Conservation (phyloP, 495 filamentous ascomycete genomes). For the Aspergillus indologenus region DNA sequence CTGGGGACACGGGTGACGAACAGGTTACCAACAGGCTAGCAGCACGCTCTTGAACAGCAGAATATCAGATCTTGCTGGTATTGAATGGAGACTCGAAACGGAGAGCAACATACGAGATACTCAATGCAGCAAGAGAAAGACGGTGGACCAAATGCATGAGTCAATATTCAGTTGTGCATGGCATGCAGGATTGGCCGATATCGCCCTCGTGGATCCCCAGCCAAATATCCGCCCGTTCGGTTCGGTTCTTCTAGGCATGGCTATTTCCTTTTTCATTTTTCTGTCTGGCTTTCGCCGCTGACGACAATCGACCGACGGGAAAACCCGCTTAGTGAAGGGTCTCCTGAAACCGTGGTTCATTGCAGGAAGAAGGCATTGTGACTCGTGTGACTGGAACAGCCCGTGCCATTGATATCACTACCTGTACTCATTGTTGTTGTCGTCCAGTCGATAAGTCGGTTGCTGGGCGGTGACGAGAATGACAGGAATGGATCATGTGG, state of each 20-base stretch:
- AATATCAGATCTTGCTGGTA: background rate
- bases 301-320: conserved; percentile 8
- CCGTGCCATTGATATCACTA: background rate
- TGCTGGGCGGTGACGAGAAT: background rate
- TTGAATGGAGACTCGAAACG: background rate
- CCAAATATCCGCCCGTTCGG: background rate
- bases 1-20: conserved; percentile 3
- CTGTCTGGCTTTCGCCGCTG: conserved; percentile 6
- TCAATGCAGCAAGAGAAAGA: background rate
- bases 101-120: background rate
- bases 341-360: conserved; percentile 13
- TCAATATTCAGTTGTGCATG: conserved; percentile 3
- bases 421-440: too few species aligned
- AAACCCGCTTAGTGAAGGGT: conserved; percentile 17
- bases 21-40: background rate
- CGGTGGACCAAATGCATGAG: conserved; percentile 12
- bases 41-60: conserved; percentile 1
- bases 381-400: background rate
- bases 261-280: conserved; percentile 10
- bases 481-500: background rate
- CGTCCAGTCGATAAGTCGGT: background rate
- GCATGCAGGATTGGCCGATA: conserved; percentile 18
- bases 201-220: conserved; percentile 15
- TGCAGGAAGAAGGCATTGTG: background rate
- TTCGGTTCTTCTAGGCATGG: conserved; percentile 9